Evolutionary conservation across 495 filamentous ascomycete genomes (phyloP), one percentile per base, ranked within the genome.

Genomic region (Hyaloscypha bicolor): DNA sequence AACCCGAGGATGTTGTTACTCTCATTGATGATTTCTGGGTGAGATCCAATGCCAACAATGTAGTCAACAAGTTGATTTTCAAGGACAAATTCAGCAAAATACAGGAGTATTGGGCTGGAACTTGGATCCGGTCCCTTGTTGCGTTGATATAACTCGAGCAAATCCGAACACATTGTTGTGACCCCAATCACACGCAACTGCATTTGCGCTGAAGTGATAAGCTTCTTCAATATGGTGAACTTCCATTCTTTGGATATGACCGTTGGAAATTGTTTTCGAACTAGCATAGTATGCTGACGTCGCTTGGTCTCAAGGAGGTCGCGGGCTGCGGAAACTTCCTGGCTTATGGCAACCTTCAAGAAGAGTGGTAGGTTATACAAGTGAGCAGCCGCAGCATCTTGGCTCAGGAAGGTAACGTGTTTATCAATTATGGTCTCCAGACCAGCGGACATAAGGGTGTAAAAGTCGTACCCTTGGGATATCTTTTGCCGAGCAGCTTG

Each of bases 11-110:
- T 91, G 64, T 97, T 97, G 65, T 83, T 83, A 73, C 91, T 91
- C 67, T 92, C 86, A 52, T 79, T 82, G 55, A 96, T 96, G 65
- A 99, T 86, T 71, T 97, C 92, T 6, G 92, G 91, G 73, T 98
- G 95, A 21, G 95, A 97, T 63, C 93, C 93, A 53, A 94, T 88
- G 2, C 95, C 92, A 63, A 98, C 87, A 32, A 99, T 85, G 75
- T 98, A 96, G 56, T 92, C 87, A 53, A 96, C 83, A 30, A 96
- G 82, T 65, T 85, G 86, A 55, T 87, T 87, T 4, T 81, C 70
- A 31, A 87, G 77, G 52, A 96, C 82, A 66, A 89, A 90, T 29
- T 83, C 77, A 25, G 90, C 83, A 62, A 93, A 79, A 70, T 88
- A 91, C 37, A 83, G 81, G 59, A 92, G 77, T 19, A 90, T 79